Base-by-base conservation (phyloP, 1,284 basidiomycete species). In the Ceratobasidium sp. region DNA sequence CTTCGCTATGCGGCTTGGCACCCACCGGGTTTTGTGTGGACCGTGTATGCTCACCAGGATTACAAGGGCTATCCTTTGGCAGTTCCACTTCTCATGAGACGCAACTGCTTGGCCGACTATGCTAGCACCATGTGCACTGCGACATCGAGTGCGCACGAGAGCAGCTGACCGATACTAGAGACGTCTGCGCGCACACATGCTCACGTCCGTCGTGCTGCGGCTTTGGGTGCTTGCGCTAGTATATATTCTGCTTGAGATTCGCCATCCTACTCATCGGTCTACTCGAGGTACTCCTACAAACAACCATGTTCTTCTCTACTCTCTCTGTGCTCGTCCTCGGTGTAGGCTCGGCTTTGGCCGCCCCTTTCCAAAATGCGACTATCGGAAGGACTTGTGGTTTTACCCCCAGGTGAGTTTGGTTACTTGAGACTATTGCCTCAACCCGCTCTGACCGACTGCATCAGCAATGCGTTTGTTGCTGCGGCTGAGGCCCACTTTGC, bases 401-500 rank as follows among this genome's bases (percentile, higher is more conserved):
- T 22, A 37, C 34, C 8, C 59, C 59, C 22, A 62, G 59, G 59
- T 62, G 57, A 61, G 32, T 37, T 8, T 37, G 32, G 59, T 25
- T 22, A 17, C 19, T 40, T 17, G 19, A 37, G 13, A 37, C 15
- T 11, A 61, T 37, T 8, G 34, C 9, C 32, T 2, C 19, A 62
- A 62, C 4, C 43, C 34, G 43, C 5, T 17, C n/a, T 62, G 9
- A 62, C 19, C 19, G 22, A 54, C 7, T 25, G 19, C 11, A 25
- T 22, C 22, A 69, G 66, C 51, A 13, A 29, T 17, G 66, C 51
- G 49, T 46, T 40, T 17, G 49, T 77, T 34, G 59, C 76, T 32
- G 66, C 64, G 37, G 68, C 70, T 34, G 76, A 76, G 81, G 83
- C 82, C 37, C 84, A 87, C 80, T 88, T 87, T 70, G 54, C 65